phyloP scores from a whole-genome alignment of 352 stramenopile genomes.

The Pilasporangium apinafurcum region DNA sequence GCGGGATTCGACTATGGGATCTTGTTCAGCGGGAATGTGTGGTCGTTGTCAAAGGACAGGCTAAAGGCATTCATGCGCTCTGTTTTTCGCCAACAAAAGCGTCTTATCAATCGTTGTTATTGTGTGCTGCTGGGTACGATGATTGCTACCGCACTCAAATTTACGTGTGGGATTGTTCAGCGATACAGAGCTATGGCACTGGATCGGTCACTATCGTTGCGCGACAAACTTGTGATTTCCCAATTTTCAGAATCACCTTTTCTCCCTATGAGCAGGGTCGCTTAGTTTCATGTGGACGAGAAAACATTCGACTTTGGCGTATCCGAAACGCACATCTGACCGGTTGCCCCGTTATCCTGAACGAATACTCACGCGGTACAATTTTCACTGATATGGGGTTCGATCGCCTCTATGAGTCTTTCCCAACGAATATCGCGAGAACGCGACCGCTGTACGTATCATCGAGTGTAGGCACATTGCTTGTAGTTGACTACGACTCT shows the following conservation, averaged over 20 bases:
- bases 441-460: constrained; percentile 72
- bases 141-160: constrained; percentile 65
- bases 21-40: constrained; percentile 28
- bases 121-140: constrained; percentile 60
- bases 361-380: constrained; percentile 84
- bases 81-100: constrained; percentile 32
- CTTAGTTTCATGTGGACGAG: constrained; percentile 85
- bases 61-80: constrained; percentile 35
- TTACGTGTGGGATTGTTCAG: constrained; percentile 64
- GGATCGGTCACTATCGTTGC: constrained; percentile 40
- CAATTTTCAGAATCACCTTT: constrained; percentile 64
- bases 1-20: constrained; percentile 52
- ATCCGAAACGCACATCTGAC: constrained; percentile 59
- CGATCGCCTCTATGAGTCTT: constrained; percentile 50
- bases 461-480: constrained; percentile 65
- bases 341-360: constrained; percentile 79
- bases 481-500: constrained; percentile 81
- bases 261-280: constrained; percentile 77
- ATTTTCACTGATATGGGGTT: constrained; percentile 85
- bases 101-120: constrained; percentile 15
- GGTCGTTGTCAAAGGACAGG: constrained; percentile 38
- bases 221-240: constrained; percentile 85
- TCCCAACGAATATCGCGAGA: constrained; percentile 46
- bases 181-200: not conserved
- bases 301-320: constrained; percentile 92